Base-by-base conservation (phyloP, 306 rosid genomes). In the Datisca glomerata region DNA sequence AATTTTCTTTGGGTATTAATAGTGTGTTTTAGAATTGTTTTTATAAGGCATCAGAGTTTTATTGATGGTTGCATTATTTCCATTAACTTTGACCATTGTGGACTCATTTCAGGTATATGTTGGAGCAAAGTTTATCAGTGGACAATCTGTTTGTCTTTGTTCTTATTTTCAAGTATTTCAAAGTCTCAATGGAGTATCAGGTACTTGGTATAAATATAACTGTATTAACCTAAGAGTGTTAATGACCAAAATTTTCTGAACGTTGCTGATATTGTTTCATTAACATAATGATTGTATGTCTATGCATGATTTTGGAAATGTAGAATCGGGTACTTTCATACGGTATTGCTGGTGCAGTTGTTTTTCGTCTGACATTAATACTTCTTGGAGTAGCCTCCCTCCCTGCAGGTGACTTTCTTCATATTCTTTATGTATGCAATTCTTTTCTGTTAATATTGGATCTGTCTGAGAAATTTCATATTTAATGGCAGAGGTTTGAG, bases 41-140 rank as follows among this genome's bases (percentile, higher is more conserved):
- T 25, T 21, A 6, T 1, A 31, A 14, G 31, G 45, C 23, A 37
- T 21, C 11, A 48, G 20, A 47, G 18, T 7, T 36, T 50, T 33
- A 31, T 16, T 41, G 32, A 36, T 33, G n/a, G n/a, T n/a, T n/a
- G n/a, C 14, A 17, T 49, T 33, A 14, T 16, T 21, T 21, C 3
- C 18, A 20, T 32, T 6, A 23, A 49, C 6, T 13, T 22, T 17
- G 14, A 22, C 6, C 17, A 19, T 11, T 38, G 44, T 67, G 43
- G 33, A 29, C 51, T 47, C 16, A 27, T 44, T 45, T 40, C 71
- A 89, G 97, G 63, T 89, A 89, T 54, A 44, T 89, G 29, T 68
- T 83, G 74, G 97, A 89, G 78, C 97, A 89, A 63, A 89, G 97
- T 66, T 76, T 89, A 67, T 89, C 93, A 4, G 95, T 89, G 51